Base-by-base conservation (phyloP, 352 stramenopile species). In the Phytophthora pluvialis region DNA sequence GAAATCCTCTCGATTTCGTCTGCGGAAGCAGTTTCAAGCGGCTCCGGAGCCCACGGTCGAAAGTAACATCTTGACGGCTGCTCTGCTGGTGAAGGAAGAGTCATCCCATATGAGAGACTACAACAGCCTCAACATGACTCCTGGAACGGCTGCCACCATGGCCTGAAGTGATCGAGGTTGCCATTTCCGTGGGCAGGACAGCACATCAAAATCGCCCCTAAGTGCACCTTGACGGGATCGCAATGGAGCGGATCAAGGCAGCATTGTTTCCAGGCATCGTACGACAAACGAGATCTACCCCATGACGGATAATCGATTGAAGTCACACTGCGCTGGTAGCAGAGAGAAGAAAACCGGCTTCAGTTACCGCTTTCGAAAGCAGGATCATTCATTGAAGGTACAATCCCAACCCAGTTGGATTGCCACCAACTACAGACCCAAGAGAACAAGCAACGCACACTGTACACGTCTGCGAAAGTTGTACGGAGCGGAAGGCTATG, bases 51-150 rank as follows among this genome's bases (percentile, higher is more conserved):
- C 38, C 11, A 60, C 31, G 0, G 18, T 45, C 15, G 62, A 68
- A 9, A 64, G 43, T 32, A 50, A 60, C 36, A 50, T 39, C 15
- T 39, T 75, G 9, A 55, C 61, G 29, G 25, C 54, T 29, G 53
- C 54, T 29, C 54, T 70, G 38, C 39, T 68, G 13, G 49, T 67
- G 12, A 60, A 67, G 8, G 60, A 66, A 29, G 67, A 72, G 2
- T 3, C 5, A 28, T 56, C 50, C 28, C 36, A 53, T 1, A 8
- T 33, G 33, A 59, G 48, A 21, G 15, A 58, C 45, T 56, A 72
- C 51, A 67, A 32, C 46, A 38, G 15, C 21, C 49, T 68, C 5
- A 46, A 58, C 32, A 38, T 36, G 3, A 12, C 53, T 21, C 18
- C 54, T 31, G 29, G 43, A 39, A 64, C 36, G 10, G 55, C 61